Percentiles rank a stretch among this genome's conserved stretches.
Conservation (phyloP, 306 rosid genomes). For the Castanea crenata region DNA sequence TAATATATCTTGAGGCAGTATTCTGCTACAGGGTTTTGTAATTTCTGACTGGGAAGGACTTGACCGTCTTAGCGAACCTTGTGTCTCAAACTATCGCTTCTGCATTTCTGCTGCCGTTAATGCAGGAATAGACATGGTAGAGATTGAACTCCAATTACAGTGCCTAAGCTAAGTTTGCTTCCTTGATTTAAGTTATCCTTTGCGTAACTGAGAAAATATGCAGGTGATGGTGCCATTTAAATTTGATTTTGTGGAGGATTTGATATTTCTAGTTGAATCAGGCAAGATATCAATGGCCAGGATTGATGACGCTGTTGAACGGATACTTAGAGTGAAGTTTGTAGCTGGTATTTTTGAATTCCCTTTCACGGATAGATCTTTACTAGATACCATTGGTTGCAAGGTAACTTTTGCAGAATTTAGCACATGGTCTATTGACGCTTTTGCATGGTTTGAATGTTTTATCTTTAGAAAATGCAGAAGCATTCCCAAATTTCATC, state of each 20-base stretch:
- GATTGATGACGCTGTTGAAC: conserved; percentile 79
- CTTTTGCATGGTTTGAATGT: not conserved
- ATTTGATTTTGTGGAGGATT: conserved; percentile 49
- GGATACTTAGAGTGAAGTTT: conserved; percentile 85
- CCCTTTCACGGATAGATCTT: conserved; percentile 65
- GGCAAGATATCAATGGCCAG: conserved; percentile 63
- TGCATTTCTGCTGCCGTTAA: conserved; percentile 66
- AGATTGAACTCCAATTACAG: conserved; percentile 14
- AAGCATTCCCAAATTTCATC: not conserved
- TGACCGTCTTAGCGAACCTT: conserved; percentile 58
- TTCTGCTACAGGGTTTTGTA: conserved; percentile 68
- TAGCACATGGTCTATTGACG: conserved; percentile 9
- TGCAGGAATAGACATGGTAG: conserved; percentile 92
- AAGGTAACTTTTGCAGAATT: conserved; percentile 46
- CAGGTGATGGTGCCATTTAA: conserved; percentile 80
- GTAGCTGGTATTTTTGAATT: conserved; percentile 74
- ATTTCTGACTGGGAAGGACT: conserved; percentile 87
- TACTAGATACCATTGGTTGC: conserved; percentile 78
- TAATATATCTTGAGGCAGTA: conserved; percentile 10
- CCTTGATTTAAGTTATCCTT: conserved; percentile 1
- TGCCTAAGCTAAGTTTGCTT: not conserved
- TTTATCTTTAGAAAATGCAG: conserved; percentile 3
- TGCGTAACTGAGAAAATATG: conserved; percentile 21
- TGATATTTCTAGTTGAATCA: conserved; percentile 59
- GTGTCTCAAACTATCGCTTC: conserved; percentile 54